These are phyloP conservation scores for Epichloe bromicola DNA, from an alignment of 2,329 filamentous ascomycete genomes.

Conservation along the genomic window DNA sequence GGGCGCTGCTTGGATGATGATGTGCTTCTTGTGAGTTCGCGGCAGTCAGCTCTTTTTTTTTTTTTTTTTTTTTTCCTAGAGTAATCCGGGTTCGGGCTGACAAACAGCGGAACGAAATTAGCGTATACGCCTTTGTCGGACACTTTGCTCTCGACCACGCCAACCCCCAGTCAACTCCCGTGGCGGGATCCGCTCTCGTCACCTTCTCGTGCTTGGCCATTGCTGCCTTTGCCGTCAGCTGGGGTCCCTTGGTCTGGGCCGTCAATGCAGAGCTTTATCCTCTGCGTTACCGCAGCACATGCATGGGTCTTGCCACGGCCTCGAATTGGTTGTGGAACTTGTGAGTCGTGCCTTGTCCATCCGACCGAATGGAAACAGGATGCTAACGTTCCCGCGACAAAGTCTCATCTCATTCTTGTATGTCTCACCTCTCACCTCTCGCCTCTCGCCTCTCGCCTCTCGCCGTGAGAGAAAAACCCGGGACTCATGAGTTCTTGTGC, in stretches of 20 bases:
- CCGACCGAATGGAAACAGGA: no score
- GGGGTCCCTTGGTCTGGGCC: conserved; percentile 58
- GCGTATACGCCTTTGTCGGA: conserved; percentile 36
- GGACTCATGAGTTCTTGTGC: neutral
- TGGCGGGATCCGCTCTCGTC: conserved; percentile 47
- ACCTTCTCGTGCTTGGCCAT: conserved; percentile 59
- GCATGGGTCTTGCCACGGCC: conserved; percentile 43
- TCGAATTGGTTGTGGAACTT: conserved; percentile 58
- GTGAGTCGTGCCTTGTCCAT: conserved; percentile 9
- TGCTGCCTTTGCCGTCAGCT: conserved; percentile 52
- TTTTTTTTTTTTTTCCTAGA: no score
- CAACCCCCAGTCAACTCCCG: conserved; percentile 30
- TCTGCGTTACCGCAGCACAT: conserved; percentile 37
- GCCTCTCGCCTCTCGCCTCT: no score
- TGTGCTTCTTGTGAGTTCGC: conserved; percentile 32
- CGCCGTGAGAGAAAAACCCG: no score
- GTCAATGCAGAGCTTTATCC: conserved; percentile 54
- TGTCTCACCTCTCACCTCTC: conserved; percentile 8
- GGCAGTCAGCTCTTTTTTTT: no score
- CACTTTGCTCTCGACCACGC: conserved; percentile 28
- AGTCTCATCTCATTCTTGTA: conserved; percentile 34
- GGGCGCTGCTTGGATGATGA: conserved; percentile 49
- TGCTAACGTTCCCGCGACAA: conserved; percentile 6
- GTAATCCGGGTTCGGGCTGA: no score
- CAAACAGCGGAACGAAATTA: conserved; percentile 5